Evolutionary conservation across 2,329 filamentous ascomycete species (phyloP).

Genomic region (Phaeosphaeria sp.): DNA sequence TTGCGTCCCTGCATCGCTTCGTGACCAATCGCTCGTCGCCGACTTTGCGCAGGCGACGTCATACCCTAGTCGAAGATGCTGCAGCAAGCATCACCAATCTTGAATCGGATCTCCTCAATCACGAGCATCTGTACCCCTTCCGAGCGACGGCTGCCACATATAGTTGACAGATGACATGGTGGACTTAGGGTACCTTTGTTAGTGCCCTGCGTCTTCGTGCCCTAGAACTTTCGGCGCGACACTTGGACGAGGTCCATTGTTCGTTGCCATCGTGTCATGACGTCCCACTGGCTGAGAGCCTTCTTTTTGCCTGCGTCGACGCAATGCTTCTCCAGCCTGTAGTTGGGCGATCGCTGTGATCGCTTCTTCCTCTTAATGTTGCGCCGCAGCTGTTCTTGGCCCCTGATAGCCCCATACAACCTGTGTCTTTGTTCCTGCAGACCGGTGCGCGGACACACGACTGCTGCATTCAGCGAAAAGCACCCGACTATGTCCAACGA

Average conservation of each 20-base stretch:
- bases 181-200: constrained; percentile 17
- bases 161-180: constrained; percentile 36
- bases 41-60: constrained; percentile 24
- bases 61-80: constrained; percentile 24
- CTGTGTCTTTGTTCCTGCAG: constrained; percentile 34
- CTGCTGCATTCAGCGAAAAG: constrained; percentile 13
- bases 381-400: constrained; percentile 41
- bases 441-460: constrained; percentile 17
- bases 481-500: constrained; percentile 27
- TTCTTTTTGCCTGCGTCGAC: constrained; percentile 21
- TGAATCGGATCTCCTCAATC: constrained; percentile 35
- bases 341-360: constrained; percentile 19
- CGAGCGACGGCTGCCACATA: constrained; percentile 24
- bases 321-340: constrained; percentile 25
- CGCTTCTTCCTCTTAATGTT: constrained; percentile 35
- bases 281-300: constrained; percentile 21
- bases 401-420: constrained; percentile 35
- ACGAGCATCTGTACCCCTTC: constrained; percentile 26
- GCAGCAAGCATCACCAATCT: constrained; percentile 29
- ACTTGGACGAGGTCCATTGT: constrained; percentile 15
- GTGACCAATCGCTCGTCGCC: constrained; percentile 24
- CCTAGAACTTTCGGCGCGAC: constrained; percentile 28
- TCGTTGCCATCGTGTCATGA: constrained; percentile 29
- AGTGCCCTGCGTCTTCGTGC: constrained; percentile 28
- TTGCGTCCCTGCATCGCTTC: constrained; percentile 27